Conservation (phyloP, 1,284 basidiomycete genomes). For the Cutaneotrichosporon sp. region DNA sequence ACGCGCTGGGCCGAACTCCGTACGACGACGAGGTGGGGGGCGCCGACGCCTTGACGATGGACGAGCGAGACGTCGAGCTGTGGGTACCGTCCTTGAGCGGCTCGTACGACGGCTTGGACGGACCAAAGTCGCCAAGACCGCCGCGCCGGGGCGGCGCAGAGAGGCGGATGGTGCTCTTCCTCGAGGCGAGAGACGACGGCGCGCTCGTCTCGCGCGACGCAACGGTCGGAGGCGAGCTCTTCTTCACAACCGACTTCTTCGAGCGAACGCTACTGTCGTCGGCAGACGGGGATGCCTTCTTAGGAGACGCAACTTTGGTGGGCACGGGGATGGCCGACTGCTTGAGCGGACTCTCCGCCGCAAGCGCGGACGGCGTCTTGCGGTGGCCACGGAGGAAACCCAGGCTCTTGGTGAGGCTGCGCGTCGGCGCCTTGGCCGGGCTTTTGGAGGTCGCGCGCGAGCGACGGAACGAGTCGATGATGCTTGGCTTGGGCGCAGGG, state of each 20-base stretch:
- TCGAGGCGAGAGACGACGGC: no score
- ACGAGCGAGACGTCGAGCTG: neutral
- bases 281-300: neutral
- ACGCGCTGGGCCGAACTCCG: neutral
- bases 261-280: slow-evolving; percentile 1
- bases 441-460: neutral
- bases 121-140: slow-evolving; percentile 7
- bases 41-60: neutral
- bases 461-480: slow-evolving; percentile 1
- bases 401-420: neutral
- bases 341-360: no score
- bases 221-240: no score
- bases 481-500: neutral
- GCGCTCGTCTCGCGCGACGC: no score
- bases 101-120: slow-evolving; percentile 3
- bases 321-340: no score
- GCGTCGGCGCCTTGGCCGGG: neutral
- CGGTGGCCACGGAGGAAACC: slow-evolving; percentile 8
- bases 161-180: neutral
- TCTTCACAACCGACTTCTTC: neutral
- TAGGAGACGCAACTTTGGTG: neutral
- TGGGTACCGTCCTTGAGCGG: slow-evolving; percentile 15
- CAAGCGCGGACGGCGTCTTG: neutral
- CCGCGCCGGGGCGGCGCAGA: neutral
- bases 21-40: neutral